Base-by-base conservation (phyloP, 805 yeast genomes). In the Sugiyamaella smithiae region DNA sequence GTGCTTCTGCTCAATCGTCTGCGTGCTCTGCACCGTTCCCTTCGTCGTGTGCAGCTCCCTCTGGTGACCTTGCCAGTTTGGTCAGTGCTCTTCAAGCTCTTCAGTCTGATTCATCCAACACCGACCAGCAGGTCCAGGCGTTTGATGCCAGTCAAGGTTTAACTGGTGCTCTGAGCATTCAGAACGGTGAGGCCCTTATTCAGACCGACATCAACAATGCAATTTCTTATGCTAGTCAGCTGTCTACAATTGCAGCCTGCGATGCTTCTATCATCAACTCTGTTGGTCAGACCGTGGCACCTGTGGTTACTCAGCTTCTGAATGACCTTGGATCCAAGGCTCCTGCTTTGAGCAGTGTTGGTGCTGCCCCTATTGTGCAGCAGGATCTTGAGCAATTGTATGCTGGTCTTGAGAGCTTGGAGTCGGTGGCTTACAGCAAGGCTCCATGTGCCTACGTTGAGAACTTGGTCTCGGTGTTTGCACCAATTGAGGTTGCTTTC, bases 91-190 rank as follows among this genome's bases (percentile, higher is more conserved):
- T 50, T 48, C 52, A 19, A 6, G 36, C 37, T 17, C 50, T 46
- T 46, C 23, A 40, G 17, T n/a, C 38, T 20, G 57, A 56, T 37
- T 25, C 50, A 22, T 38, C 32, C 28, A 23, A 31, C 37, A 51
- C 45, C 37, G 55, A 45, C 33, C 35, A 45, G 17, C 29, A 33
- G 9, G 51, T 45, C 44, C 38, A 45, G 48, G 26, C 22, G 1
- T 53, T 42, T 23, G 37, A 28, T 7, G 29, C 35, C 11, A 36
- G 49, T 5, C 47, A 49, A 16, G 66, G 67, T 37, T 50, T 62
- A 16, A 24, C 17, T 14, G 67, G 63, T 40, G 67, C 66, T 20
- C 56, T 62, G 19, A 48, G 47, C 40, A 61, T 63, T 52, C 67
- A 63, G 63, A 37, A 40, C 31, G 37, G 50, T 28, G 59, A 54